Percentiles rank a stretch among this genome's conserved stretches.
phyloP scores from a whole-genome alignment of 108 stramenopile genomes.

The Aurantiochytrium sp. region DNA sequence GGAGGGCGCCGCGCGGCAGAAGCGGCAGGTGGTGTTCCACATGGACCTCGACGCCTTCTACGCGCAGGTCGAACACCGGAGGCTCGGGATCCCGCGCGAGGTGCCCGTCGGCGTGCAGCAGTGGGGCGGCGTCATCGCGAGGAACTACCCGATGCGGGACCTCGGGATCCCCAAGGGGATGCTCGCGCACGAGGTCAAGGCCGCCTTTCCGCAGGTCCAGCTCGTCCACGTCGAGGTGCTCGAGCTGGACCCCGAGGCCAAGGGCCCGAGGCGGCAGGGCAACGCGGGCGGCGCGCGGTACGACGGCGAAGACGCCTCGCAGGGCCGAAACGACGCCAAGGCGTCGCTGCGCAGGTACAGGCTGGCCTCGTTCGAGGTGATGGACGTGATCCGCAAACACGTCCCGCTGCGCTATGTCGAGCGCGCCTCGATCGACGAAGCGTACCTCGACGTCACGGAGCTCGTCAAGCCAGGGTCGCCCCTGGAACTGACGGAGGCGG shows the following conservation, averaged over 20 bases:
- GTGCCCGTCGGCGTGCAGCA: slow-evolving; percentile 45
- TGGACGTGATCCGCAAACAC: background rate
- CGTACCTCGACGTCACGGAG: slow-evolving; percentile 49
- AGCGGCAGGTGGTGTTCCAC: slow-evolving; percentile 41
- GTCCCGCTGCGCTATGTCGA: slow-evolving; percentile 41
- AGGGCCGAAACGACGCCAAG: slow-evolving; percentile 23
- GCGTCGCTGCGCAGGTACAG: slow-evolving; percentile 37
- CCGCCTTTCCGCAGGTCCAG: slow-evolving; percentile 38
- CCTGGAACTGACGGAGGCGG: slow-evolving; percentile 25
- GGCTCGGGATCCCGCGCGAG: slow-evolving; percentile 33
- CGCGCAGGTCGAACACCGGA: slow-evolving; percentile 44
- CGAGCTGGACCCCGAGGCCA: background rate
- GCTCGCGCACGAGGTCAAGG: slow-evolving; percentile 36
- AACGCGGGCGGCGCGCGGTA: background rate
- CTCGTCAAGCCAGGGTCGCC: background rate
- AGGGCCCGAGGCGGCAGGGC: background rate
- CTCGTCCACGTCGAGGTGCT: slow-evolving; percentile 52
- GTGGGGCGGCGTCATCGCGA: slow-evolving; percentile 49
- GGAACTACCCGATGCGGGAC: slow-evolving; percentile 48
- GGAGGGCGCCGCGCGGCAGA: background rate
- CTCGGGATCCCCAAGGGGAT: slow-evolving; percentile 44
- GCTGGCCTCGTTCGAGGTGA: background rate
- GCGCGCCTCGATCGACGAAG: slow-evolving; percentile 52
- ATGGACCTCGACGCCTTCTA: slow-evolving; percentile 51
- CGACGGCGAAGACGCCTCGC: background rate